Evolutionary conservation across 2,329 filamentous ascomycete species (phyloP), one percentile per base, ranked within the genome.

Genomic region (Aspergillus sp.): DNA sequence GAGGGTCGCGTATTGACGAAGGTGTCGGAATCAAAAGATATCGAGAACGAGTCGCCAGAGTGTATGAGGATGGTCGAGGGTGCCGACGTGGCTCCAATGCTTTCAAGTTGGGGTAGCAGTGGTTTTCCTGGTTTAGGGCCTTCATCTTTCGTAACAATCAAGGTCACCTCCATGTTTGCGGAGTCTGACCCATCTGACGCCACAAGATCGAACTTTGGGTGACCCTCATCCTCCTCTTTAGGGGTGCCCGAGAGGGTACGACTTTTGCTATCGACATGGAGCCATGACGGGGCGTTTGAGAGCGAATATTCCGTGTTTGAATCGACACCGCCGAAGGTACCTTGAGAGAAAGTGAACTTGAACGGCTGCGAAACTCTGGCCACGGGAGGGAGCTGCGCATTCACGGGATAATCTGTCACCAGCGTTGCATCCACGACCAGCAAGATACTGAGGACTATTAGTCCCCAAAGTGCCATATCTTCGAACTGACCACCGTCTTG

Each of bases 351-450:
- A 49, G 67, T 64, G 62, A 80, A 80, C 51, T 66, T 63, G 62
- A 76, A 81, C 2, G 82, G 80, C 67, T 88, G 71, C 46, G 83
- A 84, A 60, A 90, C 80, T 64, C 90, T 84, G 20, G 91, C 92
- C 55, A 93, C 88, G 3, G 89, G 88, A 32, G 92, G 92, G 1
- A 96, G 83, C 74, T 96, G 92, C 2, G 90, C 87, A 75, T 95
- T 96, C 74, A 96, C 82, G 0, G 92, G 92, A 67, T 93, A 94
- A 51, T 80, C 80, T 52, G 80, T 70, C 58, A 64, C 69, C 63
- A 77, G 73, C 59, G 69, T 69, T 51, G 77, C 78, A 60, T 67
- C 63, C 22, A 72, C 69, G 59, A 67, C 64, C 65, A 65, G 61
- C 39, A 72, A 53, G 20, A 75, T 60, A 20, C 64, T 60, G 57